Conservation (phyloP, 257 asterid species). For the Plantago major region DNA sequence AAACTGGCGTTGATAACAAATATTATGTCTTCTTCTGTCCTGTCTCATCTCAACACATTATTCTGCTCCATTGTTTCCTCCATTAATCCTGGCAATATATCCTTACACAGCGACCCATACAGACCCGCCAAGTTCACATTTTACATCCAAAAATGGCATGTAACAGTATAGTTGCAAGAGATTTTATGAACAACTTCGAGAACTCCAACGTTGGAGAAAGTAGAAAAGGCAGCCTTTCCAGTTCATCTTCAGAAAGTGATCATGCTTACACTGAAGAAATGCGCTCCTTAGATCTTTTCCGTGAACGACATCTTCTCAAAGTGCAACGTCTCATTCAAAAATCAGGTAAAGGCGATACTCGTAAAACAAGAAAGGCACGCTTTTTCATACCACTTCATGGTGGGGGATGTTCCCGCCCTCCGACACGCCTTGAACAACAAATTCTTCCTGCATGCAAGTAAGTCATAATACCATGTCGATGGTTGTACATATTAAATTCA, state of each 20-base stretch:
- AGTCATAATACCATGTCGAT: not conserved
- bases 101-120: too few relatives aligned
- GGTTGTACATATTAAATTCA: too few relatives aligned
- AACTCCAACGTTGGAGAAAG: not conserved
- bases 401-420: not conserved
- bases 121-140: not conserved
- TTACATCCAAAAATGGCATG: conserved; percentile 7
- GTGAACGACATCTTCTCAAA: not conserved
- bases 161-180: conserved; percentile 5
- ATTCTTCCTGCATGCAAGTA: conserved; percentile 15
- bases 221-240: not conserved
- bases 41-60: conserved; percentile 7
- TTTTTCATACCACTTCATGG: not conserved
- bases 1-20: conserved; percentile 7
- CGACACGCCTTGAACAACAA: conserved; percentile 3
- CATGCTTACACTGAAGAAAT: conserved; percentile 2
- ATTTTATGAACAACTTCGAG: not conserved
- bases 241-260: conserved; percentile 4
- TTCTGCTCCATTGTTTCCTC: not conserved
- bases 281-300: conserved; percentile 1
- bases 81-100: not conserved
- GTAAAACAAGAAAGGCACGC: not conserved
- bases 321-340: conserved; percentile 1
- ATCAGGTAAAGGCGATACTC: not conserved
- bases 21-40: not conserved